Conservation (phyloP, 352 stramenopile species). For the Pythium biforme region DNA sequence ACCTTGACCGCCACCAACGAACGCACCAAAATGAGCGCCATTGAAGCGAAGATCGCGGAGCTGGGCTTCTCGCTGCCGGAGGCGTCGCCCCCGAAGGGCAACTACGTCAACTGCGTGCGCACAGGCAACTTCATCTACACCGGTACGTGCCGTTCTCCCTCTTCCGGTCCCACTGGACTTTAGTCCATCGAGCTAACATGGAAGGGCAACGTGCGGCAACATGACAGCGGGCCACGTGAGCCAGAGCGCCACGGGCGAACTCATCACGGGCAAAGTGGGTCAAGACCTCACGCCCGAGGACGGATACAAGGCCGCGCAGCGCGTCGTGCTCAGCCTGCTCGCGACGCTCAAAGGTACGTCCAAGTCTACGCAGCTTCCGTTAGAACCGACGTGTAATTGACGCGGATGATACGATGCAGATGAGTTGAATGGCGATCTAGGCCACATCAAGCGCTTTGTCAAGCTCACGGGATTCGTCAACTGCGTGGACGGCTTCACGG, state of each 20-base stretch:
- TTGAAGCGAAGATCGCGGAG: constrained; percentile 63
- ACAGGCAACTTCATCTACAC: constrained; percentile 74
- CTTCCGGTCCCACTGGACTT: background rate
- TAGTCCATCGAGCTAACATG: background rate
- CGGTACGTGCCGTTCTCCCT: constrained; percentile 27
- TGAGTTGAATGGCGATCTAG: constrained; percentile 74
- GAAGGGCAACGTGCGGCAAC: background rate
- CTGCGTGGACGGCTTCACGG: constrained; percentile 82
- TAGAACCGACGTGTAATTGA: constrained; percentile 12
- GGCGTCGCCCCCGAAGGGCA: constrained; percentile 63
- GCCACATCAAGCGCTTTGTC: constrained; percentile 87
- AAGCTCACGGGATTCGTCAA: constrained; percentile 95
- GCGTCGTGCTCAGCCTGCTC: constrained; percentile 79
- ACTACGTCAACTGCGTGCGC: constrained; percentile 61
- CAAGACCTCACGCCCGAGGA: constrained; percentile 78
- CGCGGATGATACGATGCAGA: constrained; percentile 18
- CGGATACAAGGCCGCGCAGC: constrained; percentile 79
- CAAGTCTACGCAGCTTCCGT: background rate
- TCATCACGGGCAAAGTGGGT: constrained; percentile 83
- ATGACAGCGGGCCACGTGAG: constrained; percentile 62
- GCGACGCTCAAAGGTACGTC: constrained; percentile 79
- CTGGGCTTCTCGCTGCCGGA: constrained; percentile 67
- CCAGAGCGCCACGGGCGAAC: constrained; percentile 38
- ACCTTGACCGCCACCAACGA: no score
- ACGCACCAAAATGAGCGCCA: constrained; percentile 30